A percentile compares a stretch with the other conserved stretches of the same genome.
phyloP scores from a whole-genome alignment of 495 filamentous ascomycete genomes.

The Trichoderma erinaceum region DNA sequence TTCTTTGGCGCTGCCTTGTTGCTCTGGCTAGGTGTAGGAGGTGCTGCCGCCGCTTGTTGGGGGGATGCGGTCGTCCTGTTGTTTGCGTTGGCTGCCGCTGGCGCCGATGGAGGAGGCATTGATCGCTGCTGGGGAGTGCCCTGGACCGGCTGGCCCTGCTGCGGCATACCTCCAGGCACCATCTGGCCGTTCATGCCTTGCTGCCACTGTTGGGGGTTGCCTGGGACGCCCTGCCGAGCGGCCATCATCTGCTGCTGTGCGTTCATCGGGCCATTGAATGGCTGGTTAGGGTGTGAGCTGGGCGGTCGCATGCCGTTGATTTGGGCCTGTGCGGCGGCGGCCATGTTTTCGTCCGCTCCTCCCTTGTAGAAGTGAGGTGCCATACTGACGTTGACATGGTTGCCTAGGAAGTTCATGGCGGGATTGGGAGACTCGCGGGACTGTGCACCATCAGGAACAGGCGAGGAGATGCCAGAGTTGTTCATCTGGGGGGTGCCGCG shows the following conservation, averaged over 20 bases:
- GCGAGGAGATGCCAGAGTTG: constrained; percentile 70
- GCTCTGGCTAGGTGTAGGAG: constrained; percentile 75
- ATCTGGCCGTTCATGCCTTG: constrained; percentile 58
- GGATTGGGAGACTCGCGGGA: constrained; percentile 76
- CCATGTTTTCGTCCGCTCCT: constrained; percentile 51
- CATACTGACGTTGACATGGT: constrained; percentile 61
- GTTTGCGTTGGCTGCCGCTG: constrained; percentile 51
- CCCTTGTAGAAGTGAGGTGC: constrained; percentile 48
- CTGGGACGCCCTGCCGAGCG: constrained; percentile 30
- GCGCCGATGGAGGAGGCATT: constrained; percentile 89
- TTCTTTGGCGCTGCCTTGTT: constrained; percentile 82
- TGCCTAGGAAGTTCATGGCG: constrained; percentile 62
- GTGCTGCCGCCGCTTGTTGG: constrained; percentile 65
- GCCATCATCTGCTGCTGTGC: constrained; percentile 36
- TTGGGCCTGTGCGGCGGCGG: constrained; percentile 31
- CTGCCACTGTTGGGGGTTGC: constrained; percentile 46
- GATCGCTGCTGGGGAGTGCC: constrained; percentile 70
- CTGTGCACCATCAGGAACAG: constrained; percentile 70
- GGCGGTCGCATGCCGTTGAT: constrained; percentile 80
- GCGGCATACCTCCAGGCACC: constrained; percentile 49
- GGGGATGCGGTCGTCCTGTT: constrained; percentile 72
- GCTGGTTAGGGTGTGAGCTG: constrained; percentile 66
- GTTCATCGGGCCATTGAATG: constrained; percentile 62
- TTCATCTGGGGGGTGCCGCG: constrained; percentile 84
- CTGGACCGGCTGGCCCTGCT: constrained; percentile 55